Conservation (phyloP, 164 flowering plant species). For the Nymphaea thermarum region DNA sequence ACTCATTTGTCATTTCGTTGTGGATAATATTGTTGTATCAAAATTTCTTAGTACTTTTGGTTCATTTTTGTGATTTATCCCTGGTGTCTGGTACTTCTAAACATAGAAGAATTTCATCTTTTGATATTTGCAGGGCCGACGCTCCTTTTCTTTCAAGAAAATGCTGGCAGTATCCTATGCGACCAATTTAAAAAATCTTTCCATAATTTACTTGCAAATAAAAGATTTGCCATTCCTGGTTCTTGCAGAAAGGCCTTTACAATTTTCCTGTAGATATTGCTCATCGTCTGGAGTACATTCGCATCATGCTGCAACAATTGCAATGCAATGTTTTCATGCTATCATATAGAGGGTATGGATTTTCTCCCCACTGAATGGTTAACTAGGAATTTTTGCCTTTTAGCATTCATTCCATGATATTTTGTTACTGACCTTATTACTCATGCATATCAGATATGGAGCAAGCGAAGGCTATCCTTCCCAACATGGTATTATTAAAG, state of each 20-base stretch:
- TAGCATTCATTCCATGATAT: not conserved
- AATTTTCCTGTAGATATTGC: slow-evolving; percentile 65
- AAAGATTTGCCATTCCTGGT: not conserved
- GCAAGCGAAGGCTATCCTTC: slow-evolving; percentile 97
- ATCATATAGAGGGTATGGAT: slow-evolving; percentile 85
- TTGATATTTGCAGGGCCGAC: slow-evolving; percentile 77
- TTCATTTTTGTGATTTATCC: too few relatives aligned
- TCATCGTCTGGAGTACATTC: slow-evolving; percentile 97
- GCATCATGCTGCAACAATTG: slow-evolving; percentile 74
- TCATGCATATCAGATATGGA: slow-evolving; percentile 52
- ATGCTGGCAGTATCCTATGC: slow-evolving; percentile 99
- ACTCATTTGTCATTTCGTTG: too few relatives aligned
- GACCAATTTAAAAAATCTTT: not conserved
- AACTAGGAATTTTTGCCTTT: not conserved
- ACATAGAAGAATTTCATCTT: too few relatives aligned
- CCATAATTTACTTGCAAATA: too few relatives aligned
- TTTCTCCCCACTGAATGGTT: not conserved
- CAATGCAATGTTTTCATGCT: slow-evolving; percentile 99
- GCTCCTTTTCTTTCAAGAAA: slow-evolving; percentile 94
- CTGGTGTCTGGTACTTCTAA: too few relatives aligned
- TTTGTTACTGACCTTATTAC: not conserved
- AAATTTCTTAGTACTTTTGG: too few relatives aligned
- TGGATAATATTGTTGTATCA: too few relatives aligned
- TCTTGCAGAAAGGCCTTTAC: slow-evolving; percentile 37
- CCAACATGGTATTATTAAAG: slow-evolving; percentile 77